Percentiles rank a stretch among this genome's conserved stretches.
Conservation (phyloP, 495 filamentous ascomycete genomes). For the Xylaria telfairii region DNA sequence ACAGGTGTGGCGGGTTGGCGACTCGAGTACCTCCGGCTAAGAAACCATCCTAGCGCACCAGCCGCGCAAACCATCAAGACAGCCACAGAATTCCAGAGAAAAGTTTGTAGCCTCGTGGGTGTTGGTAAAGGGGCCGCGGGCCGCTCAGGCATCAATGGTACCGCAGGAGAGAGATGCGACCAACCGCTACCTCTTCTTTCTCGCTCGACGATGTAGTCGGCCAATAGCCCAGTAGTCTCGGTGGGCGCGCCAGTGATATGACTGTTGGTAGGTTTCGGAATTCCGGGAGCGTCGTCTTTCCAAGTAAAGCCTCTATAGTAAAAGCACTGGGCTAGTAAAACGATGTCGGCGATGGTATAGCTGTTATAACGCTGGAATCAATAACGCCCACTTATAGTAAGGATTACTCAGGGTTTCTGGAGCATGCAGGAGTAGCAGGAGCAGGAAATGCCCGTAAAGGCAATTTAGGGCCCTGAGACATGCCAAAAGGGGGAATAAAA, state of each 20-base stretch:
- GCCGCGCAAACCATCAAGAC: slow-evolving; percentile 80
- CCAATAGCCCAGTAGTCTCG: slow-evolving; percentile 53
- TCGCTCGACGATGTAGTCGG: slow-evolving; percentile 31
- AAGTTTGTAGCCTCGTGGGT: slow-evolving; percentile 59
- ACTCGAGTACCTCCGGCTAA: slow-evolving; percentile 56
- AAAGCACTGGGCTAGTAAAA: slow-evolving; percentile 86
- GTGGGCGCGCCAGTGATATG: slow-evolving; percentile 36
- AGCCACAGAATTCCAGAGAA: slow-evolving; percentile 73
- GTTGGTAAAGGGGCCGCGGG: slow-evolving; percentile 40
- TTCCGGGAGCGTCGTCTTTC: slow-evolving; percentile 55
- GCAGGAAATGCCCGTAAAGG: too few relatives aligned
- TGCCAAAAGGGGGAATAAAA: too few relatives aligned
- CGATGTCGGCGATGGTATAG: slow-evolving; percentile 92
- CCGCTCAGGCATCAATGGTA: slow-evolving; percentile 64
- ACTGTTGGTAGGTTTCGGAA: slow-evolving; percentile 31
- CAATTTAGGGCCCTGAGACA: too few relatives aligned
- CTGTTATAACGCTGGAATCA: too few relatives aligned
- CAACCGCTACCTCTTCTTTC: slow-evolving; percentile 58
- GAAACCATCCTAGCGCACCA: slow-evolving; percentile 84
- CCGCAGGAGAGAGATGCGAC: slow-evolving; percentile 79
- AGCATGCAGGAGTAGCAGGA: too few relatives aligned
- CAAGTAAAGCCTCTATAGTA: slow-evolving; percentile 89
- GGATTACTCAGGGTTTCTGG: too few relatives aligned
- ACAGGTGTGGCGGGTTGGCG: slow-evolving; percentile 30
- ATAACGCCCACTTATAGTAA: too few relatives aligned